These are phyloP conservation scores for Pseudopithomyces chartarum DNA, from an alignment of 2,329 filamentous ascomycete species.

Conservation along the genomic window DNA sequence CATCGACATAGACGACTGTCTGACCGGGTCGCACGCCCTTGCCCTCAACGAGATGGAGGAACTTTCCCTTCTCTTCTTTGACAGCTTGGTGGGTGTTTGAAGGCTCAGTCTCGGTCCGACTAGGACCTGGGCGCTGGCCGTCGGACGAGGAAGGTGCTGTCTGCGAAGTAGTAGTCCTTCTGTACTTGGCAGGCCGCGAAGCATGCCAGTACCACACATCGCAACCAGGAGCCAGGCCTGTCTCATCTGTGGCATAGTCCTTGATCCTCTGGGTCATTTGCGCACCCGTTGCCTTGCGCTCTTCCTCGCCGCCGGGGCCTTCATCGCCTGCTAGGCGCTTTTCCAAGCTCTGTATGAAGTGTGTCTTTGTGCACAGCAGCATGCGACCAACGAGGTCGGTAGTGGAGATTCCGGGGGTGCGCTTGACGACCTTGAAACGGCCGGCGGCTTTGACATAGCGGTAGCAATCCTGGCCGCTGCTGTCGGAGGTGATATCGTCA, in stretches of 20 bases:
- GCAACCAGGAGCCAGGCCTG: slow-evolving; percentile 75
- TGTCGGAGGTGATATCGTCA: slow-evolving; percentile 96
- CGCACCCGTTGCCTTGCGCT: slow-evolving; percentile 65
- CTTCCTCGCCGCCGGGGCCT: slow-evolving; percentile 70
- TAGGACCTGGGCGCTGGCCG: slow-evolving; percentile 25
- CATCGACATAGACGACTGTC: slow-evolving; percentile 90
- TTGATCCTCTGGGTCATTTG: slow-evolving; percentile 78
- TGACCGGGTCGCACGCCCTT: slow-evolving; percentile 76
- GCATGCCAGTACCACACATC: slow-evolving; percentile 85
- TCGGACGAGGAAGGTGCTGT: slow-evolving; percentile 6
- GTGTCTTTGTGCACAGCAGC: slow-evolving; percentile 91
- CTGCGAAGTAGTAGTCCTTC: slow-evolving; percentile 27
- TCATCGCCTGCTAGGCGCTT: slow-evolving; percentile 71
- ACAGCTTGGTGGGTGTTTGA: slow-evolving; percentile 40
- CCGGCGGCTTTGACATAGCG: slow-evolving; percentile 94
- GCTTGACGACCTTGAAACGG: slow-evolving; percentile 94
- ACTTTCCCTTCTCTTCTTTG: slow-evolving; percentile 66
- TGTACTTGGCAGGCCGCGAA: slow-evolving; percentile 49
- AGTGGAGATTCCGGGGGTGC: slow-evolving; percentile 94
- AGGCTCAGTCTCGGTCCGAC: slow-evolving; percentile 28
- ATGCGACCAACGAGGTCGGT: slow-evolving; percentile 98
- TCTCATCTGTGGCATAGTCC: slow-evolving; percentile 87
- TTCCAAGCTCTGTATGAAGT: slow-evolving; percentile 85
- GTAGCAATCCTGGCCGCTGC: slow-evolving; percentile 93
- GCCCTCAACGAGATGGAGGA: slow-evolving; percentile 72